Conservation (phyloP, 169 alveolate species). For the Eimeria zaria region DNA sequence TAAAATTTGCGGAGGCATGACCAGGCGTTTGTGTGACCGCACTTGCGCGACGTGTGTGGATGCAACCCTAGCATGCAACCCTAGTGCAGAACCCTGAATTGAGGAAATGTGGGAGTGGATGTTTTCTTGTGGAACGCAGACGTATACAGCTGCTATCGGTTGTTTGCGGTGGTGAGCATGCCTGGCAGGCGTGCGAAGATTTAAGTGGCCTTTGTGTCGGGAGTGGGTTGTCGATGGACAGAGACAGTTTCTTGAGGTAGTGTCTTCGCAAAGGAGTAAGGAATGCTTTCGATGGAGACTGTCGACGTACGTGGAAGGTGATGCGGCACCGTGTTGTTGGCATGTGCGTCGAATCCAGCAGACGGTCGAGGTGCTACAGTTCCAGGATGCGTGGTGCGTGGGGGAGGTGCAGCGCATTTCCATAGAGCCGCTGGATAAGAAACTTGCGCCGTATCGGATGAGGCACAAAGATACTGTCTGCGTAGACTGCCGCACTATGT, state of each 20-base stretch:
- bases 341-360: background rate
- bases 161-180: background rate
- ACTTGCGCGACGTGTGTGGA: no score
- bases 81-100: background rate
- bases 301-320: background rate
- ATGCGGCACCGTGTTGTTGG: background rate
- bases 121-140: background rate
- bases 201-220: background rate
- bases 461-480: background rate
- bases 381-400: background rate
- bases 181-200: background rate
- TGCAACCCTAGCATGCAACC: no score
- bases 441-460: background rate
- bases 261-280: background rate
- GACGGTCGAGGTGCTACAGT: background rate
- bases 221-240: background rate
- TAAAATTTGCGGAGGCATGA: no score
- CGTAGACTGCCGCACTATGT: background rate
- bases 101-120: background rate
- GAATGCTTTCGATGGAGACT: background rate
- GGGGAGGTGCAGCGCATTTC: background rate
- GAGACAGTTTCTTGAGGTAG: background rate
- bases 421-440: background rate
- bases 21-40: no score
- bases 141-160: background rate